Base-by-base conservation (phyloP, 345 rosid species). In the Sapria himalayana region DNA sequence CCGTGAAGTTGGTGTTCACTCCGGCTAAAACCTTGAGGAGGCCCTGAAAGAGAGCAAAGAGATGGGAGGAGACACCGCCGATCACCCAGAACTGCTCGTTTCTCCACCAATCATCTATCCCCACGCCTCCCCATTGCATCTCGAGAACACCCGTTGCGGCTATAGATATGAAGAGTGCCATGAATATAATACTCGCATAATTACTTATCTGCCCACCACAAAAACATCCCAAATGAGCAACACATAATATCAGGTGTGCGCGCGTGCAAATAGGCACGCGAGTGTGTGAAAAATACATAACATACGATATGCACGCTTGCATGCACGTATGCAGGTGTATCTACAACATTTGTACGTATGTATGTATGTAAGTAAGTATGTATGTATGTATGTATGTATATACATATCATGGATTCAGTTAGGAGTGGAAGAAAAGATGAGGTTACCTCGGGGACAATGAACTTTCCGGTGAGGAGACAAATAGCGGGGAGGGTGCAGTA, bases 101-200 rank as follows among this genome's bases (percentile, higher is more conserved):
- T 63, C 97, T 76, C 97, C 97, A 86, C 93, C 89, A 73, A 51
- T 86, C 94, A 43, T 86, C 94, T 16, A 86, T 73, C 9, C 85
- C 89, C 15, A 86, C 97, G 16, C 85, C 81, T 4, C 97, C 97
- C 97, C 97, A 86, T 49, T 86, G 97, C 93, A 86, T 86, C 70
- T 86, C 97, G 3, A 86, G 82, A 29, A 86, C 63, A 51, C 97
- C 79, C 0, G 97, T 86, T 14, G 81, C 85, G 36, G 97, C 97
- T 41, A 86, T 86, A 7, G 94, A 82, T 33, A 81, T 66, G 66
- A 86, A 86, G 62, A 86, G 82, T 1, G 70, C 72, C 57, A 86
- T 86, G 64, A 86, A 86, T 39, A 86, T 54, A 6, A 86, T 43
- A 54, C 97, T 70, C 2, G 97, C 97, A 32, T 76, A 76, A 70